phyloP scores from a whole-genome alignment of 768 basidiomycete species.

The Podaxis mareebaensis region DNA sequence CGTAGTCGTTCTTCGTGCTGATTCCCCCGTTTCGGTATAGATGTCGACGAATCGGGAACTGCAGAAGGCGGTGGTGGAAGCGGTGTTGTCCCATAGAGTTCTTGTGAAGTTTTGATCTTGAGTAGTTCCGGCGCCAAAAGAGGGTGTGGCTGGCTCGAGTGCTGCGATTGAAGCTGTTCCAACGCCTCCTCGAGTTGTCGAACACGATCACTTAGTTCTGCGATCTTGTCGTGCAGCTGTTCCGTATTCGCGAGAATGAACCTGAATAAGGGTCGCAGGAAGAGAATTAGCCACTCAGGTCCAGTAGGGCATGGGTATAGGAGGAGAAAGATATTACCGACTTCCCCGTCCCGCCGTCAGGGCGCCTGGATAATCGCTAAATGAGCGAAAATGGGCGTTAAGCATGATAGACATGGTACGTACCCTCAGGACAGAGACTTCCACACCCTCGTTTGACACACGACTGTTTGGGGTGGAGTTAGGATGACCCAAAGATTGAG shows the following conservation, averaged over 20 bases:
- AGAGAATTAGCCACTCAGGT: conserved; percentile 14
- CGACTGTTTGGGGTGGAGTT: conserved; percentile 37
- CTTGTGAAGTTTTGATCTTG: conserved; percentile 67
- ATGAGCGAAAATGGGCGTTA: conserved; percentile 3
- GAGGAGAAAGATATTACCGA: conserved; percentile 37
- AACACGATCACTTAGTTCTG: conserved; percentile 61
- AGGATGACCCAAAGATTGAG: conserved; percentile 16
- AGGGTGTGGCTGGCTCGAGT: conserved; percentile 48
- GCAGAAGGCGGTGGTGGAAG: conserved; percentile 16
- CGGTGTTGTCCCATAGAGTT: conserved; percentile 45
- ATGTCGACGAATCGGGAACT: conserved; percentile 2
- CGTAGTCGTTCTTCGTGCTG: conserved; percentile 16
- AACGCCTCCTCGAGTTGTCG: conserved; percentile 65
- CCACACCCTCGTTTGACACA: conserved; percentile 68
- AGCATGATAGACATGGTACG: conserved; percentile 13
- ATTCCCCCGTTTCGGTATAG: background rate
- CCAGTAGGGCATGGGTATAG: background rate
- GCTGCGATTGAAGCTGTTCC: conserved; percentile 40
- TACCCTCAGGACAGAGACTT: conserved; percentile 62
- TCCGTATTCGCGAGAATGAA: conserved; percentile 72
- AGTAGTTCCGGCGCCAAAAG: conserved; percentile 59
- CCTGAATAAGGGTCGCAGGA: conserved; percentile 30
- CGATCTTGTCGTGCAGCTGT: conserved; percentile 64
- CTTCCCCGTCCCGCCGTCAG: conserved; percentile 65
- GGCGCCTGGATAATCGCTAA: conserved; percentile 39